A percentile compares a stretch with the other conserved stretches of the same genome.
These are phyloP conservation scores for Phialophora expanda DNA, from an alignment of 2,329 filamentous ascomycete genomes.

Conservation along the genomic window DNA sequence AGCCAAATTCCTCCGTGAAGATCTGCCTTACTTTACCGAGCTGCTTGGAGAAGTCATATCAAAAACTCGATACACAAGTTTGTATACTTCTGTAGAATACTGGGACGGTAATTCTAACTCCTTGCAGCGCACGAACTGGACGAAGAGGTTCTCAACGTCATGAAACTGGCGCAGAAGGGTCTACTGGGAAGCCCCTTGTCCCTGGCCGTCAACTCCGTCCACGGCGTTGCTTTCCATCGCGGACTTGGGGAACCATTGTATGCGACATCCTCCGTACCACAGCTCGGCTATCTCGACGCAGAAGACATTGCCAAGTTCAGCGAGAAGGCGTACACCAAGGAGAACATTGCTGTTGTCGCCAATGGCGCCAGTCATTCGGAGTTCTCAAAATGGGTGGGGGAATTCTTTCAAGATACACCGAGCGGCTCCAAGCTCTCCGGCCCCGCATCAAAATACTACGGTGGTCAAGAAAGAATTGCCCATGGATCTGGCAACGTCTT, in stretches of 20 bases:
- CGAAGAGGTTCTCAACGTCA: constrained; percentile 80
- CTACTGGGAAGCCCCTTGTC: constrained; percentile 66
- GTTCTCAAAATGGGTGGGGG: constrained; percentile 84
- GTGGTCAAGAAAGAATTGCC: constrained; percentile 89
- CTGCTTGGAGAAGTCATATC: constrained; percentile 89
- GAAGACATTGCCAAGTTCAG: constrained; percentile 77
- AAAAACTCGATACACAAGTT: constrained; percentile 81
- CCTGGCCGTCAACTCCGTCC: constrained; percentile 83
- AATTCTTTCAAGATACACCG: constrained; percentile 81
- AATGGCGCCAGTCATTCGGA: constrained; percentile 80
- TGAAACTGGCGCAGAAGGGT: constrained; percentile 78
- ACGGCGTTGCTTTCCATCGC: constrained; percentile 87
- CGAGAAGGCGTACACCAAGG: constrained; percentile 79
- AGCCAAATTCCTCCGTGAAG: constrained; percentile 92
- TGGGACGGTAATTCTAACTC: constrained; percentile 16
- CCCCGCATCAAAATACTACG: constrained; percentile 81
- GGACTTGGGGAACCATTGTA: constrained; percentile 82
- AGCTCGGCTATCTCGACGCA: constrained; percentile 80
- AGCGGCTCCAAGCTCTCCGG: constrained; percentile 59
- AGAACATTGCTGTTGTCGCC: constrained; percentile 88
- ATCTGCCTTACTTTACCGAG: constrained; percentile 97
- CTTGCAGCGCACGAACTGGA: constrained; percentile 80
- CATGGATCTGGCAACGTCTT: constrained; percentile 78
- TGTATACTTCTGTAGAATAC: constrained; percentile 4
- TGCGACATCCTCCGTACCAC: constrained; percentile 72